Evolutionary conservation across 345 rosid species (phyloP).

Genomic region (Physaria fendleri): DNA sequence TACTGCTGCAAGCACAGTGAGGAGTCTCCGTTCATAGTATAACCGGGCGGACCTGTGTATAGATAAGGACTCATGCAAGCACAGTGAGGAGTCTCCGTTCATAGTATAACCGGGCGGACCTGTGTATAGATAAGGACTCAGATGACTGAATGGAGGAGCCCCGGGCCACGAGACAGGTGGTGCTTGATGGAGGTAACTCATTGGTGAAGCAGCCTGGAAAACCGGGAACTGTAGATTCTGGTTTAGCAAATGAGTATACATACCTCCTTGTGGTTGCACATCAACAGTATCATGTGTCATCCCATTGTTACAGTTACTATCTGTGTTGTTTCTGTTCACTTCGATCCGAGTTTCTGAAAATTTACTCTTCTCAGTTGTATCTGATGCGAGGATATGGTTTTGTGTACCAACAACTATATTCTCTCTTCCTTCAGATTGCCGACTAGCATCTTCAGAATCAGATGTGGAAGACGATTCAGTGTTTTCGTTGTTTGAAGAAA

Average conservation of each 20-base stretch:
- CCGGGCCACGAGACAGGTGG: constrained; percentile 58
- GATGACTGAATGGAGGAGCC: constrained; percentile 49
- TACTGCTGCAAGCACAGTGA: constrained; percentile 45
- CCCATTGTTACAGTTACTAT: constrained; percentile 10
- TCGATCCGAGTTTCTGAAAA: constrained; percentile 15
- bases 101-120: constrained; percentile 47
- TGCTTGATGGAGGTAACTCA: constrained; percentile 77
- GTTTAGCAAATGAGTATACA: constrained; percentile 42
- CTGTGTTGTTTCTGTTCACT: constrained; percentile 30
- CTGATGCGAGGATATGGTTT: constrained; percentile 48
- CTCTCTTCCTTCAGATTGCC: constrained; percentile 62
- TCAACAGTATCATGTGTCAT: constrained; percentile 8
- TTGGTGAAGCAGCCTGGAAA: constrained; percentile 56
- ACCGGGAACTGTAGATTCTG: constrained; percentile 55
- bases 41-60: constrained; percentile 50
- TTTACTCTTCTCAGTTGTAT: constrained; percentile 43
- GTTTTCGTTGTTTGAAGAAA: constrained; percentile 60
- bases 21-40: constrained; percentile 33
- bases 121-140: constrained; percentile 54
- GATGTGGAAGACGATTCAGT: constrained; percentile 73
- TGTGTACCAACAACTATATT: constrained; percentile 29
- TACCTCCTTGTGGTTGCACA: constrained; percentile 39
- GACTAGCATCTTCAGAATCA: constrained; percentile 82
- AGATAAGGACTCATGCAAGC: constrained; percentile 54
- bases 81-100: constrained; percentile 17